phyloP scores from a whole-genome alignment of 805 yeast species.

The Cephaloascus fragrans region DNA sequence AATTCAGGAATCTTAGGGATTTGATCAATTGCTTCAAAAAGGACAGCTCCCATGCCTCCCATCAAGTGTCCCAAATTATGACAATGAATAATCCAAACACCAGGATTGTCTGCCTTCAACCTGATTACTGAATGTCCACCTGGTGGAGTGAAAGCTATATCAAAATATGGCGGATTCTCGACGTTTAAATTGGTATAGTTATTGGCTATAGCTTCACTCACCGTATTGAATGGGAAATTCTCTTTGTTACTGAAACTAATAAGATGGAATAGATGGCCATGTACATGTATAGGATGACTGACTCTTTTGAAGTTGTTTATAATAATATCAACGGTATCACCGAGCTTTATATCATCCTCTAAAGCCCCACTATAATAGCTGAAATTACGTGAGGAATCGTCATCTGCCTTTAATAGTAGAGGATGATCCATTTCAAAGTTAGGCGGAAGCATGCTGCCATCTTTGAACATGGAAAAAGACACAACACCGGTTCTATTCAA shows the following conservation, averaged over 20 bases:
- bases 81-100: slow-evolving; percentile 22
- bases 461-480: slow-evolving; percentile 15
- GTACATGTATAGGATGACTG: slow-evolving; percentile 24
- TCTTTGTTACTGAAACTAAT: slow-evolving; percentile 14
- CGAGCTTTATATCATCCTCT: slow-evolving; percentile 9
- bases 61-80: slow-evolving; percentile 22
- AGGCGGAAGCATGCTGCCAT: slow-evolving; percentile 8
- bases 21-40: slow-evolving; percentile 8
- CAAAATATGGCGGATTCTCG: slow-evolving; percentile 13
- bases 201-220: slow-evolving; percentile 13
- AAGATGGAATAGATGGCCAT: slow-evolving; percentile 21
- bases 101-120: slow-evolving; percentile 21
- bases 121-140: slow-evolving; percentile 22
- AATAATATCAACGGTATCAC: slow-evolving; percentile 21
- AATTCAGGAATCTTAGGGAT: slow-evolving; percentile 4
- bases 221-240: slow-evolving; percentile 13
- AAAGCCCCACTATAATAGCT: slow-evolving; percentile 5
- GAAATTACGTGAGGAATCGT: slow-evolving; percentile 8
- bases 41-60: slow-evolving; percentile 20
- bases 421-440: slow-evolving; percentile 18
- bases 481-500: slow-evolving; percentile 19
- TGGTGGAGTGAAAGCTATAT: slow-evolving; percentile 16
- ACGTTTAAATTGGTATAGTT: slow-evolving; percentile 10
- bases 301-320: slow-evolving; percentile 16
- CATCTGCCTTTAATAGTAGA: slow-evolving; percentile 7